phyloP scores from a whole-genome alignment of 2,329 filamentous ascomycete species.

The Phoma sp. region DNA sequence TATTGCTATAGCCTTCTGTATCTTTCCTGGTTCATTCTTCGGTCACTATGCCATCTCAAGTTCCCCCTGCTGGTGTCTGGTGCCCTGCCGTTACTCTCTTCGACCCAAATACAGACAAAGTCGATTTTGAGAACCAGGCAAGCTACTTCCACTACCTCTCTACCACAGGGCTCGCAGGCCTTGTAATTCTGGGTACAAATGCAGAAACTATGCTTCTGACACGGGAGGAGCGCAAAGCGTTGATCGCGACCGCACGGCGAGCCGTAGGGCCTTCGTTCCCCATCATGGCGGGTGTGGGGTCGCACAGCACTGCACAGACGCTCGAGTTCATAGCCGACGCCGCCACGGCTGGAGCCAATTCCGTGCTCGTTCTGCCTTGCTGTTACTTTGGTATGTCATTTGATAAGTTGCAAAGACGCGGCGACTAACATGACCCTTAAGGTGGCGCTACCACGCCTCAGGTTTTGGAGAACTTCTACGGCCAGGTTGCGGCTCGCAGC shows the following conservation, averaged over 20 bases:
- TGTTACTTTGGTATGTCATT: conserved; percentile 50
- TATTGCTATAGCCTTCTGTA: background rate
- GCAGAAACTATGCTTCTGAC: conserved; percentile 53
- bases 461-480: conserved; percentile 52
- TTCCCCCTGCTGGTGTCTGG: conserved; percentile 30
- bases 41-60: conserved; percentile 17
- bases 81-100: conserved; percentile 53
- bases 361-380: conserved; percentile 50
- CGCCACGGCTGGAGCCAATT: conserved; percentile 47
- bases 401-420: background rate
- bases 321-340: conserved; percentile 50
- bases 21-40: background rate
- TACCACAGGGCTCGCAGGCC: conserved; percentile 49
- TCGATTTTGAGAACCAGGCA: conserved; percentile 48
- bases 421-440: background rate
- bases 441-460: conserved; percentile 42
- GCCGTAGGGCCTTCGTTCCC: conserved; percentile 48
- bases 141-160: conserved; percentile 52
- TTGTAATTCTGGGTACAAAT: conserved; percentile 52
- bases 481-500: conserved; percentile 60
- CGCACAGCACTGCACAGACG: conserved; percentile 50
- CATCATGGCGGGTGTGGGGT: conserved; percentile 51
- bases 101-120: conserved; percentile 44
- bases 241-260: conserved; percentile 47
- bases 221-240: conserved; percentile 46